Evolutionary conservation across 1,284 basidiomycete genomes (phyloP).

Genomic region (Melampsora americana): DNA sequence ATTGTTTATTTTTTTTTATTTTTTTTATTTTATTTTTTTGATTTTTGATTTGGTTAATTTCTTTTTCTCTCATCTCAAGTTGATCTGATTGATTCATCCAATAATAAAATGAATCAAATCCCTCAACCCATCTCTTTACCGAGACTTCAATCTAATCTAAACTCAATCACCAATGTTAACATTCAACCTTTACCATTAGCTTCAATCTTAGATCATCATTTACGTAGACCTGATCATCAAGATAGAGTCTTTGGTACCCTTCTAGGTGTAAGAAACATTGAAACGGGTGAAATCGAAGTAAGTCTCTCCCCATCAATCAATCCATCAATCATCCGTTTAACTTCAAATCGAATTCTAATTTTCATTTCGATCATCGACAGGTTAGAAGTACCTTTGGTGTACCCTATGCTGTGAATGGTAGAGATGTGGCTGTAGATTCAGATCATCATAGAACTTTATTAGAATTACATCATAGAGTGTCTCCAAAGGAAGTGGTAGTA

Average conservation of each 20-base stretch:
- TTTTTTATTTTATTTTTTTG: no score
- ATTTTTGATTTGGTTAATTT: no score
- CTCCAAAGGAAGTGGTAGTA: slow-evolving; percentile 79
- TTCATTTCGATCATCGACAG: slow-evolving; percentile 16
- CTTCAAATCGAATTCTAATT: neutral
- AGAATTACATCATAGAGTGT: slow-evolving; percentile 79
- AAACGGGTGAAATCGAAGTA: slow-evolving; percentile 66
- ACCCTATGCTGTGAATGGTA: slow-evolving; percentile 40
- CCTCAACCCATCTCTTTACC: slow-evolving; percentile 39
- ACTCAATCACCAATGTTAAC: slow-evolving; percentile 59
- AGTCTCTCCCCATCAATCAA: slow-evolving; percentile 59
- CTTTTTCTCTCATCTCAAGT: no score
- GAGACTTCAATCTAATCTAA: slow-evolving; percentile 18
- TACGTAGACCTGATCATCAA: slow-evolving; percentile 75
- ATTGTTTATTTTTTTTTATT: no score
- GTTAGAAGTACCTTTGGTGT: slow-evolving; percentile 43
- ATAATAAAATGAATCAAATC: neutral
- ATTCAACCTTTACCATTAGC: slow-evolving; percentile 91
- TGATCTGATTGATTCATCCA: no score
- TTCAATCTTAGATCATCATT: slow-evolving; percentile 94
- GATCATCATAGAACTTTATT: slow-evolving; percentile 93
- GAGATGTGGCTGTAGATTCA: slow-evolving; percentile 83
- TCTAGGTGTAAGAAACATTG: slow-evolving; percentile 75
- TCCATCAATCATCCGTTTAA: slow-evolving; percentile 54
- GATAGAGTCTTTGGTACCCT: slow-evolving; percentile 94